phyloP scores from a whole-genome alignment of 1,284 basidiomycete species.

The Spongispora temasekensis region DNA sequence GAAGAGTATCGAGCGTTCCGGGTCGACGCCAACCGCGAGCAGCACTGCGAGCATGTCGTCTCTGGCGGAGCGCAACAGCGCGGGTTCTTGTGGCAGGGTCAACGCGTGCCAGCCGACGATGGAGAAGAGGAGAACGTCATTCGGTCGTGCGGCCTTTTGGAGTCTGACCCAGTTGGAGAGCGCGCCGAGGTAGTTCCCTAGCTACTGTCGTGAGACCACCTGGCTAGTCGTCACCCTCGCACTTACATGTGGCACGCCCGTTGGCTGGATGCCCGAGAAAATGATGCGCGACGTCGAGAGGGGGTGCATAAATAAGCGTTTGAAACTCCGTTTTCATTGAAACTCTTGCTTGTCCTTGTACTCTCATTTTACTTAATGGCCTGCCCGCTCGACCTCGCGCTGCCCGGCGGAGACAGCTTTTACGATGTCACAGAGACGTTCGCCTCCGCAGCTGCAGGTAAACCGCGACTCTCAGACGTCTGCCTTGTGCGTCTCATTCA shows the following conservation, averaged over 20 bases:
- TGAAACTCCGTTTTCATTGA: slow-evolving; percentile 34
- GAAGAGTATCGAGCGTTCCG: slow-evolving; percentile 66
- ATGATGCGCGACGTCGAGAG: slow-evolving; percentile 46
- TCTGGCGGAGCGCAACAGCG: slow-evolving; percentile 59
- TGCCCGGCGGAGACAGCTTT: slow-evolving; percentile 60
- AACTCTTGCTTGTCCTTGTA: neutral
- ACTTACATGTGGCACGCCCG: slow-evolving; percentile 82
- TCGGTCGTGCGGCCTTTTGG: slow-evolving; percentile 58
- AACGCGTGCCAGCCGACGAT: slow-evolving; percentile 93
- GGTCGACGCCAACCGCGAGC: slow-evolving; percentile 85
- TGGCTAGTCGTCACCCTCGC: too few species aligned
- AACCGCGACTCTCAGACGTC: neutral
- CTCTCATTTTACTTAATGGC: slow-evolving; percentile 19
- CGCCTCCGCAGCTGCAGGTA: slow-evolving; percentile 57
- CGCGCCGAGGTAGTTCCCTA: slow-evolving; percentile 94
- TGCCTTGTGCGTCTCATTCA: slow-evolving; percentile 13
- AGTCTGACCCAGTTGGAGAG: slow-evolving; percentile 86
- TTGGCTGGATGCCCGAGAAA: slow-evolving; percentile 85
- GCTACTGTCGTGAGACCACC: slow-evolving; percentile 44
- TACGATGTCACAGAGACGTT: slow-evolving; percentile 63
- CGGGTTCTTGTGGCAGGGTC: slow-evolving; percentile 85
- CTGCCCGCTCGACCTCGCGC: slow-evolving; percentile 17
- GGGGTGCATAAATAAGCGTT: too few species aligned
- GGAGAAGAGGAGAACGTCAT: slow-evolving; percentile 77
- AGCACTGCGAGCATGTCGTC: slow-evolving; percentile 83